A percentile compares a stretch with the other conserved stretches of the same genome.
These are phyloP conservation scores for Cyberlindnera nakhonratchasimensis DNA, from an alignment of 805 yeast genomes.

Conservation along the genomic window DNA sequence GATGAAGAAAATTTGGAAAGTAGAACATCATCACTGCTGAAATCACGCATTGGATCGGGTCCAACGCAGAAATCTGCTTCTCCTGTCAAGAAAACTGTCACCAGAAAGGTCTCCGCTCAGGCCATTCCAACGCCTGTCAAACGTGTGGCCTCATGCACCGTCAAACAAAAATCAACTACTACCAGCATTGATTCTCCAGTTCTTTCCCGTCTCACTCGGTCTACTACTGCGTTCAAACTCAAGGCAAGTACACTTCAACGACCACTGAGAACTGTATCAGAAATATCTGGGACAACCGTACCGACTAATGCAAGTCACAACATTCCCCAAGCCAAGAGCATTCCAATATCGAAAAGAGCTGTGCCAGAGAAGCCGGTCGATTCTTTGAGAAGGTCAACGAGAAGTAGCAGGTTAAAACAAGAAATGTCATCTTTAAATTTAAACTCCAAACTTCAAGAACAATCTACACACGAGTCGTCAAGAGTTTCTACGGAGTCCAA, in stretches of 20 bases:
- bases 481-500: not conserved
- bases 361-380: conserved; percentile 15
- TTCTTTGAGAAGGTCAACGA: conserved; percentile 14
- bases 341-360: conserved; percentile 10
- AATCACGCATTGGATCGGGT: conserved; percentile 3
- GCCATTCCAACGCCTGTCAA: conserved; percentile 13
- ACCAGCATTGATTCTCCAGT: conserved; percentile 19
- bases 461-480: not conserved
- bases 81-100: conserved; percentile 4
- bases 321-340: conserved; percentile 11
- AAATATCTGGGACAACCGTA: conserved; percentile 1
- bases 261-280: conserved; percentile 7
- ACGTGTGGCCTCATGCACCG: conserved; percentile 8
- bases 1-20: conserved; percentile 1
- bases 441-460: conserved; percentile 4
- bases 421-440: conserved; percentile 16
- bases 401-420: conserved; percentile 22
- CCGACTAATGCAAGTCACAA: not conserved
- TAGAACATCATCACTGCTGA: conserved; percentile 10
- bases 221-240: conserved; percentile 25
- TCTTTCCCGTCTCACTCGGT: conserved; percentile 24
- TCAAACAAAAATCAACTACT: conserved; percentile 3
- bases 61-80: conserved; percentile 1
- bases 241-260: conserved; percentile 3
- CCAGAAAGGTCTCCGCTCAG: conserved; percentile 9